Evolutionary conservation across 1,139 yeast genomes (phyloP).

Genomic region (Taphrina flavorubra): DNA sequence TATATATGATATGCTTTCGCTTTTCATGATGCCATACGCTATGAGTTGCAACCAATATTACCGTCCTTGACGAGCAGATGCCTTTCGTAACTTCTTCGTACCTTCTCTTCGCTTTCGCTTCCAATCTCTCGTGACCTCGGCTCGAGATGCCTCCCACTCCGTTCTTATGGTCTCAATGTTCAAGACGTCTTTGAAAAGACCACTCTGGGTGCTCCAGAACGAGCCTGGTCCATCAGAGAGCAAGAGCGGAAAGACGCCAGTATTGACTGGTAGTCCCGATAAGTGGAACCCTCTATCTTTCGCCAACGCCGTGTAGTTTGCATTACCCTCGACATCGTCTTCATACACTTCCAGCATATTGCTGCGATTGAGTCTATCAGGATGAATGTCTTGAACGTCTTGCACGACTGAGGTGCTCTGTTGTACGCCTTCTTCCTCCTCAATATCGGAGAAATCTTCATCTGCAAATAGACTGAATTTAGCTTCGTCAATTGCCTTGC

Average conservation of each 20-base stretch:
- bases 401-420: not conserved
- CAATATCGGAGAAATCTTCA: slow-evolving; percentile 57
- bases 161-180: slow-evolving; percentile 8
- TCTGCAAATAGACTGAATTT: slow-evolving; percentile 67
- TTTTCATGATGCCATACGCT: slow-evolving; percentile 1
- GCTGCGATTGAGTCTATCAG: slow-evolving; percentile 23
- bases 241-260: slow-evolving; percentile 25
- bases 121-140: slow-evolving; percentile 38
- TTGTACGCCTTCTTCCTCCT: slow-evolving; percentile 37
- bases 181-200: slow-evolving; percentile 14
- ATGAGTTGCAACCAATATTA: not conserved
- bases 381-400: slow-evolving; percentile 15
- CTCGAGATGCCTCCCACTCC: slow-evolving; percentile 32
- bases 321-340: slow-evolving; percentile 17
- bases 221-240: slow-evolving; percentile 20
- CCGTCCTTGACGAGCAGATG: slow-evolving; percentile 9
- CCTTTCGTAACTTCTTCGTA: slow-evolving; percentile 23
- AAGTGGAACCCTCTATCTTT: slow-evolving; percentile 29
- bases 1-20: not conserved
- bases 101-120: slow-evolving; percentile 38
- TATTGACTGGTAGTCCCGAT: slow-evolving; percentile 7
- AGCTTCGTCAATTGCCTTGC: slow-evolving; percentile 61
- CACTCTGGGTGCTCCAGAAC: slow-evolving; percentile 3
- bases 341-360: not conserved
- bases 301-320: slow-evolving; percentile 27